Evolutionary conservation across 306 rosid genomes (phyloP).

Genomic region (Crataegus laevigata): DNA sequence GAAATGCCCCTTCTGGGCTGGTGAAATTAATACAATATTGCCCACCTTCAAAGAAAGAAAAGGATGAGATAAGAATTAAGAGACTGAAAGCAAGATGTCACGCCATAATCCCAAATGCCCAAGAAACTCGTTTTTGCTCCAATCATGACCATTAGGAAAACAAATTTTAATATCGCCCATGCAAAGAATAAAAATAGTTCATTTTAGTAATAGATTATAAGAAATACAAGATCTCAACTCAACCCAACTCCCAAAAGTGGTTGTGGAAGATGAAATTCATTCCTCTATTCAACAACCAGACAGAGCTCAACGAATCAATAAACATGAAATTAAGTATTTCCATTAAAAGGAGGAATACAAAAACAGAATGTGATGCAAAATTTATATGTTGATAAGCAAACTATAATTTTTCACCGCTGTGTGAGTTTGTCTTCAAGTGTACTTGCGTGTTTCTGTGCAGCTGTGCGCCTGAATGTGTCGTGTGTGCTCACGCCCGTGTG

Average conservation of each 20-base stretch:
- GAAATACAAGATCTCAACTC: not conserved
- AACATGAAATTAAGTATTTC: not conserved
- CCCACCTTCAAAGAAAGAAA: constrained; percentile 43
- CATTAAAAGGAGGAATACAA: not conserved
- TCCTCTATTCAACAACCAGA: not conserved
- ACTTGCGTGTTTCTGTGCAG: not conserved
- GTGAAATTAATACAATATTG: constrained; percentile 60
- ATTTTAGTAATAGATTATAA: not conserved
- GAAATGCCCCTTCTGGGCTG: constrained; percentile 42
- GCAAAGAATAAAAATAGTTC: not conserved
- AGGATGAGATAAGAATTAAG: constrained; percentile 19
- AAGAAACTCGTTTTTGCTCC: not conserved
- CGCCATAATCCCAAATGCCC: not conserved
- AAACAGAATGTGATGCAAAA: not conserved
- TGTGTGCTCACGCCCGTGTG: not conserved
- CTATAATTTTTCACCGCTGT: not conserved
- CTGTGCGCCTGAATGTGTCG: not conserved
- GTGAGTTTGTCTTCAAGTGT: not conserved
- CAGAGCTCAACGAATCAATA: not conserved
- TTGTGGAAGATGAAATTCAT: not conserved
- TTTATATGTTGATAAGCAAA: not conserved
- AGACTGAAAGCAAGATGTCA: not conserved
- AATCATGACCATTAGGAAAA: not conserved
- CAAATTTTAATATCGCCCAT: not conserved
- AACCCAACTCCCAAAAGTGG: not conserved